These are phyloP conservation scores for Acrocalymma vagum DNA, from an alignment of 2,329 filamentous ascomycete genomes.

Conservation along the genomic window DNA sequence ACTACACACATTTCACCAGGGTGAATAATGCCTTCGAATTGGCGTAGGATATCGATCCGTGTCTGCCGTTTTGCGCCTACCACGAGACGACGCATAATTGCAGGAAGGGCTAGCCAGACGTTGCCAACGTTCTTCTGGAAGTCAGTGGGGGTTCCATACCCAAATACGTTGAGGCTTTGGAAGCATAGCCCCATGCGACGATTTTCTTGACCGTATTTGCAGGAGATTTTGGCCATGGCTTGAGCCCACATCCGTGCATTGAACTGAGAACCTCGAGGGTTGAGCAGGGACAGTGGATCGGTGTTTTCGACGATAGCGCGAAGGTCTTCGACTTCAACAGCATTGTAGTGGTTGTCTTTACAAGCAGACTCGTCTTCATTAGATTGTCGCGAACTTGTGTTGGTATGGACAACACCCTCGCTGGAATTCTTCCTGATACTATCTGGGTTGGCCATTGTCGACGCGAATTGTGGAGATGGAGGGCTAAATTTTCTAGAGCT, in stretches of 20 bases:
- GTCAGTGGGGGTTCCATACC: conserved; percentile 4
- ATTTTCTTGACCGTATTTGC: conserved; percentile 1
- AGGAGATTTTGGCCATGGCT: neutral
- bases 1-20: conserved; percentile 79
- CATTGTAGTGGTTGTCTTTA: no score
- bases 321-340: no score
- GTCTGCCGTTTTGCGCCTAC: neutral
- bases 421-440: no score
- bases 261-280: conserved; percentile 2
- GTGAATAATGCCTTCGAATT: conserved; percentile 71
- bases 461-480: no score
- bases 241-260: conserved; percentile 1
- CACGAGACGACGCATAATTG: conserved; percentile 4
- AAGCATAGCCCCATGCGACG: conserved; percentile 7
- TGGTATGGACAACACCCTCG: no score
- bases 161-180: conserved; percentile 7
- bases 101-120: conserved; percentile 6
- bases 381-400: no score
- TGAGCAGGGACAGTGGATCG: conserved; percentile 1
- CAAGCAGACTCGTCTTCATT: no score
- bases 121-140: conserved; percentile 12
- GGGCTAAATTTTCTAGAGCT: no score
- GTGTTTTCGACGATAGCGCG: neutral
- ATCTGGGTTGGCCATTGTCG: no score
- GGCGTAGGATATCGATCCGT: conserved; percentile 61